phyloP scores from a whole-genome alignment of 495 filamentous ascomycete genomes.

The Aspergillus mulundensis region DNA sequence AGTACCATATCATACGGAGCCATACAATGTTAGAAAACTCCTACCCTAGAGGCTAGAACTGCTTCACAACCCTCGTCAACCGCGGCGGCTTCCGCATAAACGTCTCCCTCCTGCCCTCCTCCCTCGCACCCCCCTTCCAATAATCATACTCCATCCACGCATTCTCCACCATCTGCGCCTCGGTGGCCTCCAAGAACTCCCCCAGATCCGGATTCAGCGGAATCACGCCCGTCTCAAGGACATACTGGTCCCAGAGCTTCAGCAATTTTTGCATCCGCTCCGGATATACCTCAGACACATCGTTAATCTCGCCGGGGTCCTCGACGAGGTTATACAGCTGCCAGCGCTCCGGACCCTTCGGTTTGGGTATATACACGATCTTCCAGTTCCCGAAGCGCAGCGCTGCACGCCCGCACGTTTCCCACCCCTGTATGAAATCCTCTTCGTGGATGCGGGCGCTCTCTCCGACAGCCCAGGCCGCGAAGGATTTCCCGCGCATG shows the following conservation, averaged over 20 bases:
- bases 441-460: slow-evolving; percentile 39
- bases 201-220: slow-evolving; percentile 41
- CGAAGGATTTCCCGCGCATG: slow-evolving; percentile 54
- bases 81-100: slow-evolving; percentile 50
- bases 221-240: slow-evolving; percentile 57
- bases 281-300: slow-evolving; percentile 53
- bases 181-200: slow-evolving; percentile 51
- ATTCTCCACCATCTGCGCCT: slow-evolving; percentile 64
- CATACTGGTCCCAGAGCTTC: slow-evolving; percentile 56
- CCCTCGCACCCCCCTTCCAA: slow-evolving; percentile 58
- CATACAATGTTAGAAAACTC: too few relatives aligned
- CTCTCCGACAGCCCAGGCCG: slow-evolving; percentile 35
- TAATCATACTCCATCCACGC: slow-evolving; percentile 69
- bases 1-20: too few relatives aligned
- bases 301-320: slow-evolving; percentile 53
- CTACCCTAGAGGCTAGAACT: too few relatives aligned
- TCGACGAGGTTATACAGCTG: slow-evolving; percentile 44
- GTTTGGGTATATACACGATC: slow-evolving; percentile 46
- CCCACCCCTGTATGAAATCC: slow-evolving; percentile 48
- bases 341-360: slow-evolving; percentile 46
- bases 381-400: slow-evolving; percentile 48
- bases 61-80: slow-evolving; percentile 50
- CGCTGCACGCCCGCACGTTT: slow-evolving; percentile 43
- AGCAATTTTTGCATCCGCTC: slow-evolving; percentile 48
- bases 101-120: slow-evolving; percentile 51